Evolutionary conservation across 176 grass and related monocot species (phyloP).

Genomic region (Lolium multiflorum): DNA sequence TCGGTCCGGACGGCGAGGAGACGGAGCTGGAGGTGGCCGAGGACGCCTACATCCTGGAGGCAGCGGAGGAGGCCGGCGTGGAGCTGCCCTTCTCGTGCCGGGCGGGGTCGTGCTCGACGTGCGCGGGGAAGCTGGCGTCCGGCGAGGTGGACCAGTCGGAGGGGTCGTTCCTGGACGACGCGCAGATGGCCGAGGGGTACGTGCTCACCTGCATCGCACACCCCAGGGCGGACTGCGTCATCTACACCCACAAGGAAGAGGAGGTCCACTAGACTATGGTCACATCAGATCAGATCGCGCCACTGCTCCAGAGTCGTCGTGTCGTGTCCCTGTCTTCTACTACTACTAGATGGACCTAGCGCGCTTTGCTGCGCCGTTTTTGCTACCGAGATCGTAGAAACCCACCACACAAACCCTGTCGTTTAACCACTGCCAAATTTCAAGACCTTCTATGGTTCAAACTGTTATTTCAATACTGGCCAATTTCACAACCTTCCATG

Average conservation of each 20-base stretch:
- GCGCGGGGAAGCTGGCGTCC: slow-evolving; percentile 61
- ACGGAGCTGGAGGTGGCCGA: slow-evolving; percentile 71
- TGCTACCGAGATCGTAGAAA: too few relatives aligned
- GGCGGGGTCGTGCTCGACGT: slow-evolving; percentile 74
- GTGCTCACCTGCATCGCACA: slow-evolving; percentile 73
- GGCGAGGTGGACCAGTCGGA: slow-evolving; percentile 86
- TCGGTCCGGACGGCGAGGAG: slow-evolving; percentile 58
- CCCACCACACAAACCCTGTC: too few relatives aligned
- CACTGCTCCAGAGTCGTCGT: background rate
- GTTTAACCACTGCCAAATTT: too few relatives aligned
- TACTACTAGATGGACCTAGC: too few relatives aligned
- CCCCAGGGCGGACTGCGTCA: slow-evolving; percentile 65
- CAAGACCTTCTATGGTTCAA: too few relatives aligned
- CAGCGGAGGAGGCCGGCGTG: slow-evolving; percentile 66
- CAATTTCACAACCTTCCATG: too few relatives aligned
- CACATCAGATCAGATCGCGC: background rate
- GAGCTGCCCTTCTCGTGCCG: slow-evolving; percentile 89
- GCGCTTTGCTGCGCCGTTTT: too few relatives aligned
- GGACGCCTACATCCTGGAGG: slow-evolving; percentile 76
- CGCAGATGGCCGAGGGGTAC: slow-evolving; percentile 59
- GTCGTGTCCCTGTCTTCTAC: background rate
- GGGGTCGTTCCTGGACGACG: slow-evolving; percentile 78
- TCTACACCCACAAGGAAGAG: slow-evolving; percentile 81
- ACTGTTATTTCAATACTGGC: too few relatives aligned
- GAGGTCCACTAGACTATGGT: slow-evolving; percentile 58